Base-by-base conservation (phyloP, 2,329 filamentous ascomycete genomes). In the Verticillium nubilum region DNA sequence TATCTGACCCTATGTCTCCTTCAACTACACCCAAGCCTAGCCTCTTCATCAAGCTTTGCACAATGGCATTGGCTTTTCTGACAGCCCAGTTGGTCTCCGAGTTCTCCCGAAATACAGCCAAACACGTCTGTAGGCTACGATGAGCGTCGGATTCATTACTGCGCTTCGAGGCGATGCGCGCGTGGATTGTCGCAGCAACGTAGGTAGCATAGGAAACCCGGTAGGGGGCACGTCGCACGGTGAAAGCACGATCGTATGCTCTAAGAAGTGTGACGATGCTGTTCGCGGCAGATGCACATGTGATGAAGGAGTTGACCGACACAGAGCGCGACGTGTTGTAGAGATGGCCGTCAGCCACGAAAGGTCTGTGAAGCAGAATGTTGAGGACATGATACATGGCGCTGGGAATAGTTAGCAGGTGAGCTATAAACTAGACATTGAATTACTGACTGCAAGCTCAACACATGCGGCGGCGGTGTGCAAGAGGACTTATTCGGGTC, bases 171-270 rank as follows among this genome's bases (percentile, higher is more conserved):
- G 81, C 80, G 5, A 80, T 78, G 3, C 80, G 79, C 0, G 76
- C 77, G 56, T 80, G 76, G 19, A 84, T 82, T 0, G 80, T 84
- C 0, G 80, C 80, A 4, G 76, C 76, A 1, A 83, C 80, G 60
- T 84, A 85, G 0, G 79, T 82, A 0, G 82, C 80, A 65, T 85
- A 85, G 0, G 79, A 81, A 19, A 84, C 75, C 1, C 84, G 68
- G 58, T 84, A 84, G 0, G 82, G 82, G 0, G 81, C 78, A 12
- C 74, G 68, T 12, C 72, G 69, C 1, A 82, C 72, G 1, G 75
- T 78, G 47, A 80, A 83, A 0, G 74, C 69, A 29, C 69, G 67
- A 26, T 80, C 72, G 52, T 83, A 83, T 5, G 72, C 69, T 23
- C 74, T 72, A 0, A 83, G 64, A 0, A 83, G 66, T 3, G 69